Evolutionary conservation across 352 stramenopile species (phyloP), one percentile per base, ranked within the genome.

Genomic region (Pythium rhizo-oryzae): DNA sequence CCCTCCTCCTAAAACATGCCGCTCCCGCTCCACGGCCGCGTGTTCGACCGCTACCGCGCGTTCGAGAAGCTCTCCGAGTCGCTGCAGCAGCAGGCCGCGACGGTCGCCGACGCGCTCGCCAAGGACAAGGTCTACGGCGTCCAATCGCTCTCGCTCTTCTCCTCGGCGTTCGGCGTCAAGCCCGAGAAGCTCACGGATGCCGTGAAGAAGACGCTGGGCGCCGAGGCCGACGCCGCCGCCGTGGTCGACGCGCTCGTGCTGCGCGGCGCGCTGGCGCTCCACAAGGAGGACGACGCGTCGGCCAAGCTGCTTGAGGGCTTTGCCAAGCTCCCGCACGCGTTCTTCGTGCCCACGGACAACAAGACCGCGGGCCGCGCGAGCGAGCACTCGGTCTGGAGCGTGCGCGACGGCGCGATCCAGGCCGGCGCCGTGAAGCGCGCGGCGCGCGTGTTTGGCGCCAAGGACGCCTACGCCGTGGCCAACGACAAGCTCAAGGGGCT

Each of bases 371-470:
- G 47, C 49, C 30, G 28, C 19, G 25, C 43, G 24, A 57, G 19
- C 21, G 44, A 54, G n/a, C 57, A 63, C 21, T 68, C 62, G 39
- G 66, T 72, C 24, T 72, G 66, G 66, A 63, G 50, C 35, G 24
- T 72, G 23, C 50, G 52, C n/a, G 67, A 74, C 18, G 67, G 67
- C 30, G 67, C 67, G 30, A 74, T 70, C 43, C 67, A 74, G 59
- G 67, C 67, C 50, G 67, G 67, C 30, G 59, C 57, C n/a, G 33
- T 74, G 49, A 65, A 74, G 62, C 56, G 51, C 35, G 66, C 41
- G 25, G 57, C 57, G 43, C 57, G 57, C 43, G 43, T 63, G 16
- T 54, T 63, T 30, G 57, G 57, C 19, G 28, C 41, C 44, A 73
- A 73, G 44, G 69, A 65, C 33, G 53, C 56, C 43, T 74, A 74